Conservation (phyloP, 2,329 filamentous ascomycete genomes). For the Hymenoscyphus repandus region DNA sequence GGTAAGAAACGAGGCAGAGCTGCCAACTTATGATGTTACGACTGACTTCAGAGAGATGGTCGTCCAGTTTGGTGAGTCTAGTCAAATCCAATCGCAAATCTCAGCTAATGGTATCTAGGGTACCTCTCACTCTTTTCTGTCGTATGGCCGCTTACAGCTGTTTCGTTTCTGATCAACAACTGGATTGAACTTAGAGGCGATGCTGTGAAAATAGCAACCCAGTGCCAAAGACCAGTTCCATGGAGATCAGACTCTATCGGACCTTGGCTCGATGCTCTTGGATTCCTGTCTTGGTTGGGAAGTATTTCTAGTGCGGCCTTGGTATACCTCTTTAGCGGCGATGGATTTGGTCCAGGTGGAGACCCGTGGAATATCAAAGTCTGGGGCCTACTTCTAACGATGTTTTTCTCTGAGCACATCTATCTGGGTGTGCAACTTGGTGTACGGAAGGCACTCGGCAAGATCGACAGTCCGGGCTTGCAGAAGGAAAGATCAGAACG, state of each 20-base stretch:
- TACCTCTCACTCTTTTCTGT: conserved; percentile 90
- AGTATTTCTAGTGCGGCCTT: conserved; percentile 82
- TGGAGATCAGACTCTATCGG: conserved; percentile 91
- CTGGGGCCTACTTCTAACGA: conserved; percentile 75
- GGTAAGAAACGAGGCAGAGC: conserved; percentile 75
- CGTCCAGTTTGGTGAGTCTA: conserved; percentile 62
- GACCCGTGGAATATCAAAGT: conserved; percentile 65
- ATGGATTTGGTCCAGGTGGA: conserved; percentile 59
- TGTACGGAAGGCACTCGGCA: conserved; percentile 68
- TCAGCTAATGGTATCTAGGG: conserved; percentile 41
- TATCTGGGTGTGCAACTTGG: conserved; percentile 74
- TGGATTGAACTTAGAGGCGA: conserved; percentile 94
- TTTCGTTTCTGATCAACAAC: conserved; percentile 90
- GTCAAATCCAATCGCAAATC: background rate
- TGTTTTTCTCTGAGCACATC: conserved; percentile 83
- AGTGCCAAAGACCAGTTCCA: conserved; percentile 83
- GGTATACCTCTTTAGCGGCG: conserved; percentile 79
- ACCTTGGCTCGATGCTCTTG: conserved; percentile 80
- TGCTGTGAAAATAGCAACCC: conserved; percentile 86
- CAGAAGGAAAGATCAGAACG: conserved; percentile 81
- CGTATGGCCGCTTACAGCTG: conserved; percentile 87
- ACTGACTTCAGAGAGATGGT: conserved; percentile 91
- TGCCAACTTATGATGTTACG: conserved; percentile 84
- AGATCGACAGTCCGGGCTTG: conserved; percentile 78
- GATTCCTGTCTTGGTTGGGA: conserved; percentile 90